Evolutionary conservation across 108 stramenopile species (phyloP).

Genomic region (Skeletonema grethae): DNA sequence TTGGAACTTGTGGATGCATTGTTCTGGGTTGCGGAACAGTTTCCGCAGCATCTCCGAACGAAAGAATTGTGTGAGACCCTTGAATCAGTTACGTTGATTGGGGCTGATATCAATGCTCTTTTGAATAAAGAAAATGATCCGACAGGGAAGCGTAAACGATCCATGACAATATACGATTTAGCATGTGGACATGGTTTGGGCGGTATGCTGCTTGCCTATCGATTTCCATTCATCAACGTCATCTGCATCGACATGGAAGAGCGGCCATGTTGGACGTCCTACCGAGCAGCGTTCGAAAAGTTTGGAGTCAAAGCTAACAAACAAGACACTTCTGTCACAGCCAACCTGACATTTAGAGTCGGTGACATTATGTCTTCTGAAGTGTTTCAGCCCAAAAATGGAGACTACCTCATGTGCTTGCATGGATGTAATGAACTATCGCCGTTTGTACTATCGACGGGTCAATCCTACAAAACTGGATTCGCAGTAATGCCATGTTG

Average conservation of each 20-base stretch:
- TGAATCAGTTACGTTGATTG: conserved; percentile 12
- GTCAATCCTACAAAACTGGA: not conserved
- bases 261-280: conserved; percentile 16
- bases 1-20: conserved; percentile 14
- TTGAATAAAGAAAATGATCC: conserved; percentile 11
- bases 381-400: conserved; percentile 8
- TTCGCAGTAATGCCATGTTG: conserved; percentile 22
- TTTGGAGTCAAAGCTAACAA: conserved; percentile 15
- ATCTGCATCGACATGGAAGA: conserved; percentile 21
- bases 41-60: conserved; percentile 7
- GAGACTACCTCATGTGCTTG: conserved; percentile 24
- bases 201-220: conserved; percentile 7
- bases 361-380: conserved; percentile 17
- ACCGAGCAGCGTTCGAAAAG: conserved; percentile 19
- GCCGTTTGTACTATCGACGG: conserved; percentile 17
- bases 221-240: conserved; percentile 9
- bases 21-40: conserved; percentile 11
- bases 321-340: conserved; percentile 14
- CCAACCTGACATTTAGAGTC: conserved; percentile 11
- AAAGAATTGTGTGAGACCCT: conserved; percentile 24
- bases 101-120: conserved; percentile 20
- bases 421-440: conserved; percentile 26
- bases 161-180: conserved; percentile 21
- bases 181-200: conserved; percentile 16
- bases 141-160: not conserved